phyloP scores from a whole-genome alignment of 2,329 filamentous ascomycete species.

The Dichotomopilus funicola region DNA sequence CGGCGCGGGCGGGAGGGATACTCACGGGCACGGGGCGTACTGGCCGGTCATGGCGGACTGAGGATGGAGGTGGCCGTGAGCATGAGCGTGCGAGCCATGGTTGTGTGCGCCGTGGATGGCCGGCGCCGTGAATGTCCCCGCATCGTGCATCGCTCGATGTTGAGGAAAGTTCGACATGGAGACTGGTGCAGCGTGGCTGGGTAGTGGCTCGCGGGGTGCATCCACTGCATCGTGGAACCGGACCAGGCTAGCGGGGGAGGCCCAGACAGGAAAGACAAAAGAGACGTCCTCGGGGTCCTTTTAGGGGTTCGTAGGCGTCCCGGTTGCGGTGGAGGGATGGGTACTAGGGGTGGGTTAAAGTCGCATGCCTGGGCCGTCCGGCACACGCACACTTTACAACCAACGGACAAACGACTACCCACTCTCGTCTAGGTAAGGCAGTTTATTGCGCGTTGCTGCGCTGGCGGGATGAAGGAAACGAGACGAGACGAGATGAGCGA shows the following conservation, averaged over 20 bases:
- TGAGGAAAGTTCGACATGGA: constrained; percentile 23
- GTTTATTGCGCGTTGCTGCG: too few relatives aligned
- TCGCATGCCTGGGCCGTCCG: background rate
- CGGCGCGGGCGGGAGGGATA: background rate
- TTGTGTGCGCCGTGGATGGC: constrained; percentile 17
- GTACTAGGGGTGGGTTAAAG: background rate
- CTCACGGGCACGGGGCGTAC: constrained; percentile 23
- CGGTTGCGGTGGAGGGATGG: background rate
- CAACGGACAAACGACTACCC: too few relatives aligned
- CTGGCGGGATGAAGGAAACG: constrained; percentile 17
- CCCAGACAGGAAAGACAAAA: constrained; percentile 18
- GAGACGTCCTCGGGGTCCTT: constrained; percentile 18
- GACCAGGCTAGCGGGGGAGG: constrained; percentile 20
- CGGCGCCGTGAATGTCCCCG: constrained; percentile 14
- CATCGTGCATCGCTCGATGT: constrained; percentile 24
- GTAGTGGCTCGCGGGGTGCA: constrained; percentile 21
- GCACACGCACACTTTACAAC: too few relatives aligned
- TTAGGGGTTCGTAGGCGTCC: constrained; percentile 14
- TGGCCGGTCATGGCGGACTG: constrained; percentile 17
- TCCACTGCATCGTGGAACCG: constrained; percentile 26
- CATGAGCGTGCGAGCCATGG: constrained; percentile 13
- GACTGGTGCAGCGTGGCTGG: constrained; percentile 20
- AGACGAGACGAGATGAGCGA: background rate
- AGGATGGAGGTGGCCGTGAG: constrained; percentile 3
- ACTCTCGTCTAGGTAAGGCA: too few relatives aligned